Evolutionary conservation across 1,139 yeast genomes (phyloP), one percentile per base, ranked within the genome.

Genomic region (Nematodospora anomalae): DNA sequence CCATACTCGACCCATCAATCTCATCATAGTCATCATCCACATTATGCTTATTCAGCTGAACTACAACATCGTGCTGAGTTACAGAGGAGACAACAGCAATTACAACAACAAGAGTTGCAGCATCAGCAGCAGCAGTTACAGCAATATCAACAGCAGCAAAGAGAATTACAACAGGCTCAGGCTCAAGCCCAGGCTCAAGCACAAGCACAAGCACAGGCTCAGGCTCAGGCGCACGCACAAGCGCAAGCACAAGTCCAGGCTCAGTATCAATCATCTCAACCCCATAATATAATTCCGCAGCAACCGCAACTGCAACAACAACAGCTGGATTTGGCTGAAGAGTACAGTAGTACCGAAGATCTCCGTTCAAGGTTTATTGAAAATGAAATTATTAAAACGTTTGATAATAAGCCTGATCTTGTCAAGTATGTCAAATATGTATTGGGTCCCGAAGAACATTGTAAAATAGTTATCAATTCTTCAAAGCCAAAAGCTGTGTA

Each of bases 401-500:
- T 71, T 46, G 51, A 62, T 16, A 58, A 61, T 48, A 71, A 71
- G 53, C 57, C 56, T 21, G 73, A 67, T 24, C 55, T 71, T 46
- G 74, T 71, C 34, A 63, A 64, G 46, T 71, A 55, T 46, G 76
- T 71, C 28, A 71, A 71, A 50, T 60, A 60, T 29, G 60, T 58
- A 25, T 63, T 71, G 39, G 65, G 68, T 43, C 65, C 62, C 32
- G 72, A 67, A 46, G 77, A 71, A 49, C 67, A 64, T 41, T 69
- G 76, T 51, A 63, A 70, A 50, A 70, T 71, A 49, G 77, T 71
- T 32, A 71, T 71, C 48, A 69, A 69, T 51, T 66, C 73, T 24
- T 67, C 74, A 16, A 71, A 71, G 51, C 75, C 76, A 15, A 71
- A 71, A 52, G 77, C 77, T 2, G 72, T 71, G 11, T 71, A 71